Base-by-base conservation (phyloP, 768 basidiomycete genomes). In the Lyophyllum shimeji region DNA sequence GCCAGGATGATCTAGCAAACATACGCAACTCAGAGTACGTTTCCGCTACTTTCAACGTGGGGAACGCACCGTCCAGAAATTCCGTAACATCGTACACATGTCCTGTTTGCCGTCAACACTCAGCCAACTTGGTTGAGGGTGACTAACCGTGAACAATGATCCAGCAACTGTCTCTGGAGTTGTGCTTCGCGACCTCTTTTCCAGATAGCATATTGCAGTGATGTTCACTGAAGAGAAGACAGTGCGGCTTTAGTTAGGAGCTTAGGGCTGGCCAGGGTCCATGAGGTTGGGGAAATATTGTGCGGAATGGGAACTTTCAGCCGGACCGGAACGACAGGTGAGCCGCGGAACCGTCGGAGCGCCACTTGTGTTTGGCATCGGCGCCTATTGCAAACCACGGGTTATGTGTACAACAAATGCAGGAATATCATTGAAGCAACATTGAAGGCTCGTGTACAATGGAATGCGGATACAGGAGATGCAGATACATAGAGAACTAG, bases 1-100 rank as follows among this genome's bases (percentile, higher is more conserved):
- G 79, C 85, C 86, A 40, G 87, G 87, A 65, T 89, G 87, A 49
- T 89, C 86, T 86, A 42, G 1, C 43, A 23, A 20, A 49, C 27
- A 24, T 8, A 24, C 5, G 15, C 42, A 39, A 53, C 37, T 57
- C 46, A 56, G 31, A 9, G 1, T 3, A 3, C 27, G 7, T 9
- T 17, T 18, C 33, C 40, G 11, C 33, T 34, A 29, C 33, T 11
- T n/a, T n/a, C 15, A 17, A 23, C 46, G 17, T n/a, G 20, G 8
- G 17, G 17, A 9, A 12, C 75, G 62, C 66, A 85, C 85, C 85
- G 58, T 87, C 84, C 42, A 90, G 74, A 67, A 90, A 90, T 23
- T 89, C 86, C 0, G 89, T 89, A 6, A 90, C 89, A 60, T 91
- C 89, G 69, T 90, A 91, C 4, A 83, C 87, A 46, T 86, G 83